These are phyloP conservation scores for Auricularia cornea DNA, from an alignment of 768 basidiomycete genomes.

Conservation along the genomic window DNA sequence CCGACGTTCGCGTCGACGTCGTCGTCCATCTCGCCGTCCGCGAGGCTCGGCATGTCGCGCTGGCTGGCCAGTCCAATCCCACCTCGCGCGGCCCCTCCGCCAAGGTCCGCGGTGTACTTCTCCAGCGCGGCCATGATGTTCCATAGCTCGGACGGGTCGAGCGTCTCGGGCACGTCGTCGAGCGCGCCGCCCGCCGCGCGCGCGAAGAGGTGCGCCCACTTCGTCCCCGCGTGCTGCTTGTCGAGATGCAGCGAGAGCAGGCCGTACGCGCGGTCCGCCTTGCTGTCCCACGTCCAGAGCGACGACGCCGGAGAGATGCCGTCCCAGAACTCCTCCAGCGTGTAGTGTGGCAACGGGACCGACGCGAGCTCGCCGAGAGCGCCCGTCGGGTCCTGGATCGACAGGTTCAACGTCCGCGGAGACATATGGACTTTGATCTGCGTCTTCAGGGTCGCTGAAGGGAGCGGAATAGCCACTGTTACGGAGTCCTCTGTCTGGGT, in stretches of 20 bases:
- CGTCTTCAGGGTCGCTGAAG: conserved; percentile 52
- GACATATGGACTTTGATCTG: conserved; percentile 63
- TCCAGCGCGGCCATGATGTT: conserved; percentile 73
- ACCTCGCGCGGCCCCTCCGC: conserved; percentile 48
- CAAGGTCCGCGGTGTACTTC: conserved; percentile 69
- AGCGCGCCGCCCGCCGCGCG: conserved; percentile 28
- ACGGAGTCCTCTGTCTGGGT: conserved; percentile 78
- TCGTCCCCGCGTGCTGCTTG: conserved; percentile 73
- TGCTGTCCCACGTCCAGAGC: conserved; percentile 89
- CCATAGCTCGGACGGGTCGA: conserved; percentile 77
- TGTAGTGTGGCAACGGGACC: conserved; percentile 46
- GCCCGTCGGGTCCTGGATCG: conserved; percentile 34
- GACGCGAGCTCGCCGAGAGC: conserved; percentile 21
- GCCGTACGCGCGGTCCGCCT: conserved; percentile 38
- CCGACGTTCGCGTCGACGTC: conserved; percentile 78
- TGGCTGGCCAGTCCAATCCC: conserved; percentile 49
- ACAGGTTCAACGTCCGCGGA: conserved; percentile 53
- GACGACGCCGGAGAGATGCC: conserved; percentile 67
- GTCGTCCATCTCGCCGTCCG: conserved; percentile 85
- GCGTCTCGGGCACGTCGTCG: conserved; percentile 72
- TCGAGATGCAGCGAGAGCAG: conserved; percentile 78
- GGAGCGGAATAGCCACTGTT: conserved; percentile 78
- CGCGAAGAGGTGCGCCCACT: conserved; percentile 84
- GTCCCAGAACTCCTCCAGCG: conserved; percentile 68
- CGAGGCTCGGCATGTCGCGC: conserved; percentile 66